These are phyloP conservation scores for Ceratocystis destructans DNA, from an alignment of 2,329 filamentous ascomycete species.

Conservation along the genomic window DNA sequence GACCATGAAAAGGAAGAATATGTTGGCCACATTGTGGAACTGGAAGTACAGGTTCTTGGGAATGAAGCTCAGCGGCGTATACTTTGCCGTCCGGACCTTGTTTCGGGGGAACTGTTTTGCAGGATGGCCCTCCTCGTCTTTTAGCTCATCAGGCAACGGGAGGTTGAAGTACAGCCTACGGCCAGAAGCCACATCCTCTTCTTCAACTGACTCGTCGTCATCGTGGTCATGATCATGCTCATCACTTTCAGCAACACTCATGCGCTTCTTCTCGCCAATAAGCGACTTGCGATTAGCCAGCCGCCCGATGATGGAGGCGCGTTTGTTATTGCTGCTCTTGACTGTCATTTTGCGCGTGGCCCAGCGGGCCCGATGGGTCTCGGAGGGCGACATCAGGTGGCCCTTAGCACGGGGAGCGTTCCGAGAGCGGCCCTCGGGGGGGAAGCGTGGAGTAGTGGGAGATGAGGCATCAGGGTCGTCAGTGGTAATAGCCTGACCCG, in stretches of 20 bases:
- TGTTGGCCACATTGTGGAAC: slow-evolving; percentile 96
- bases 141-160: slow-evolving; percentile 57
- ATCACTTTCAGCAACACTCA: slow-evolving; percentile 29
- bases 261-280: slow-evolving; percentile 53
- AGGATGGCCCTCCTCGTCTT: slow-evolving; percentile 71
- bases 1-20: slow-evolving; percentile 94
- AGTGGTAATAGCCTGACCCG: slow-evolving; percentile 18
- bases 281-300: slow-evolving; percentile 46
- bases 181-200: slow-evolving; percentile 24
- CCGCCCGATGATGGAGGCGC: slow-evolving; percentile 67
- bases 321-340: slow-evolving; percentile 62
- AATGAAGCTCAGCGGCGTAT: slow-evolving; percentile 85
- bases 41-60: slow-evolving; percentile 97
- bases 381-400: slow-evolving; percentile 16
- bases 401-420: slow-evolving; percentile 17
- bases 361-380: slow-evolving; percentile 76
- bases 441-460: slow-evolving; percentile 15
- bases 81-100: slow-evolving; percentile 96
- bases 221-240: slow-evolving; percentile 27
- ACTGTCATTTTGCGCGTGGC: slow-evolving; percentile 79
- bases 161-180: slow-evolving; percentile 74
- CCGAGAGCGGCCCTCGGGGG: slow-evolving; percentile 12
- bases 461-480: slow-evolving; percentile 15
- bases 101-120: slow-evolving; percentile 63
- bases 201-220: slow-evolving; percentile 27